These are phyloP conservation scores for Moesziomyces sp. DNA, from an alignment of 1,284 basidiomycete genomes.

Conservation along the genomic window DNA sequence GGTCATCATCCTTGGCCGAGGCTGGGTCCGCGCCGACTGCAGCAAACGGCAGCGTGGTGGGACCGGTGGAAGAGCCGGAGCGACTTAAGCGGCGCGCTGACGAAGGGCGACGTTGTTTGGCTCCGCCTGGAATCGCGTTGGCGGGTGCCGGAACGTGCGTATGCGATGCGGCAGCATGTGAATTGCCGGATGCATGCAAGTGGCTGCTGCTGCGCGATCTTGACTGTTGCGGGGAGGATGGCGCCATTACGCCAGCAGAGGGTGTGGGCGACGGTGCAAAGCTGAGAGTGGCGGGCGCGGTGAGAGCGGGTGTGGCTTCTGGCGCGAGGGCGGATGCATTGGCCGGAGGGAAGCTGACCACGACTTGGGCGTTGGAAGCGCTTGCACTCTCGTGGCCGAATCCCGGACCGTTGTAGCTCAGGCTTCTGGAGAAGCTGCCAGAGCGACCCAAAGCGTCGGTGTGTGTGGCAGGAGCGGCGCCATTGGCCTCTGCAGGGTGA, in stretches of 20 bases:
- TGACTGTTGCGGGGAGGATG: constrained; percentile 8
- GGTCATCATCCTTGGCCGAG: constrained; percentile 27
- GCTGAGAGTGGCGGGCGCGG: constrained; percentile 11
- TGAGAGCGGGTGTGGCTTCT: constrained; percentile 9
- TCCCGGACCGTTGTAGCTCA: constrained; percentile 36
- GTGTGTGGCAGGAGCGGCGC: background rate
- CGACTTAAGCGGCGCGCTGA: constrained; percentile 33
- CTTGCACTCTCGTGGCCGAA: constrained; percentile 41
- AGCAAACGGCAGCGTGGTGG: constrained; percentile 40
- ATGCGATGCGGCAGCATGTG: constrained; percentile 8
- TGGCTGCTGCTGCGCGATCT: constrained; percentile 23
- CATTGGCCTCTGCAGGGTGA: background rate
- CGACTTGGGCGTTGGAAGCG: constrained; percentile 27
- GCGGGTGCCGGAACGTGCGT: constrained; percentile 14
- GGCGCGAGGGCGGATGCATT: constrained; percentile 7
- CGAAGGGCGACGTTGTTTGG: constrained; percentile 40
- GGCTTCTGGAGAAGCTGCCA: constrained; percentile 50
- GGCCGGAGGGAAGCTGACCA: constrained; percentile 48
- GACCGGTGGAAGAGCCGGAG: constrained; percentile 41
- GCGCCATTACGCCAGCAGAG: constrained; percentile 4
- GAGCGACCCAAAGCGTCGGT: constrained; percentile 24
- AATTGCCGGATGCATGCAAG: constrained; percentile 4
- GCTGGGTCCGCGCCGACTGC: constrained; percentile 12
- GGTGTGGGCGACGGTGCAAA: constrained; percentile 7
- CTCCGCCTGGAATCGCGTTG: constrained; percentile 7